A percentile compares a stretch with the other conserved stretches of the same genome.
phyloP scores from a whole-genome alignment of 1,284 basidiomycete genomes.

The Papiliotrema laurentii region DNA sequence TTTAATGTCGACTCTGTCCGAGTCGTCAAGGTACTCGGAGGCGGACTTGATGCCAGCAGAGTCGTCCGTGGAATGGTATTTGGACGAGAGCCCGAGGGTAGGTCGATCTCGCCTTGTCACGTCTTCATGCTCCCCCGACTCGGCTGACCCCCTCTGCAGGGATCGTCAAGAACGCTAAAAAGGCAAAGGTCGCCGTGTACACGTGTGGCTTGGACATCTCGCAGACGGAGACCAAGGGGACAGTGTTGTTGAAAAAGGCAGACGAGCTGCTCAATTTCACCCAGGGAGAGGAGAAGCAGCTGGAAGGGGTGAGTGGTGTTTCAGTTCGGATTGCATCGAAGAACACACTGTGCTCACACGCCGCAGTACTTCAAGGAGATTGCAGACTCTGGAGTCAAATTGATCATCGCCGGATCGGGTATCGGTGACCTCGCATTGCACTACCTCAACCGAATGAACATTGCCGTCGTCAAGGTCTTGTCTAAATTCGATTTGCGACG shows the following conservation, averaged over 20 bases:
- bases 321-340: not conserved
- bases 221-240: conserved; percentile 99
- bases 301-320: conserved; percentile 69
- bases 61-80: conserved; percentile 99
- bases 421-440: conserved; percentile 96
- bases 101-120: no score
- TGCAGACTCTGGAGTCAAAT: conserved; percentile 88
- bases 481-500: conserved; percentile 97
- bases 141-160: conserved; percentile 52
- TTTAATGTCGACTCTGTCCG: conserved; percentile 98
- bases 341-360: not conserved
- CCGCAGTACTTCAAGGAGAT: conserved; percentile 97
- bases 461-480: conserved; percentile 93
- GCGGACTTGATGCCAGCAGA: conserved; percentile 71
- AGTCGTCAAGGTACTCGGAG: conserved; percentile 98
- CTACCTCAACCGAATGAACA: conserved; percentile 90
- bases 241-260: conserved; percentile 91
- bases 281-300: conserved; percentile 88
- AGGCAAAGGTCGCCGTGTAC: conserved; percentile 89
- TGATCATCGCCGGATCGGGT: conserved; percentile 87
- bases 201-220: conserved; percentile 88
- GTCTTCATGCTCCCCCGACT: no score
- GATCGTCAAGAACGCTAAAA: conserved; percentile 70
- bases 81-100: conserved; percentile 88
- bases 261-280: conserved; percentile 97